phyloP scores from a whole-genome alignment of 441 rosid genomes.

The Adansonia grandidieri region DNA sequence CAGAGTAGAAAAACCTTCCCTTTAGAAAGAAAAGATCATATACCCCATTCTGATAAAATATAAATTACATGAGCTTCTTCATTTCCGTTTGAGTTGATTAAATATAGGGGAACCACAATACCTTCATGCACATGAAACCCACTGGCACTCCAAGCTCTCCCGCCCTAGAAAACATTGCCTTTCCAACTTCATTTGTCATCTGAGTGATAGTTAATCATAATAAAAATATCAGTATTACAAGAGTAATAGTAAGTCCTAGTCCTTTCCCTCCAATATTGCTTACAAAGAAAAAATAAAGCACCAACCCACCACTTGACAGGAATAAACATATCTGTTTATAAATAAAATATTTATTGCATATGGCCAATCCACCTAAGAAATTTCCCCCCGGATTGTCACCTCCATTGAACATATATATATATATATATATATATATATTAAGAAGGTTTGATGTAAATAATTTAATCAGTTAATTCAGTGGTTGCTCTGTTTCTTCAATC shows the following conservation, averaged over 20 bases:
- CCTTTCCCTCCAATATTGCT: background rate
- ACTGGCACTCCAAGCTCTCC: constrained; percentile 91
- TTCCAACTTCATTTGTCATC: constrained; percentile 90
- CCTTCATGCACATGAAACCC: constrained; percentile 97
- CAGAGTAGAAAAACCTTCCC: background rate
- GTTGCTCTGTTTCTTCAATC: background rate
- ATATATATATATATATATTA: background rate
- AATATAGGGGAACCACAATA: constrained; percentile 28
- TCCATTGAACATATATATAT: background rate
- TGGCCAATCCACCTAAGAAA: background rate
- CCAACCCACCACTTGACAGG: constrained; percentile 10
- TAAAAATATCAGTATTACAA: constrained; percentile 1
- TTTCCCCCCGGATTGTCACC: constrained; percentile 1
- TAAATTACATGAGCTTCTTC: background rate
- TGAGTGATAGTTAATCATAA: constrained; percentile 32
- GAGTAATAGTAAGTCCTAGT: background rate
- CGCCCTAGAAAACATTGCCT: constrained; percentile 83
- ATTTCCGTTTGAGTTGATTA: constrained; percentile 10
- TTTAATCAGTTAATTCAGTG: background rate
- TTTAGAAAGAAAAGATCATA: constrained; percentile 16
- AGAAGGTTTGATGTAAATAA: background rate
- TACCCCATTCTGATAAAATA: background rate
- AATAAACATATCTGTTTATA: background rate
- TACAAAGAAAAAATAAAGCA: background rate
- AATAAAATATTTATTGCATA: constrained; percentile 11